Percentiles rank a stretch among this genome's conserved stretches.
phyloP scores from a whole-genome alignment of 371 early-diverging fungal species.

The Apophysomyces ossiformis region DNA sequence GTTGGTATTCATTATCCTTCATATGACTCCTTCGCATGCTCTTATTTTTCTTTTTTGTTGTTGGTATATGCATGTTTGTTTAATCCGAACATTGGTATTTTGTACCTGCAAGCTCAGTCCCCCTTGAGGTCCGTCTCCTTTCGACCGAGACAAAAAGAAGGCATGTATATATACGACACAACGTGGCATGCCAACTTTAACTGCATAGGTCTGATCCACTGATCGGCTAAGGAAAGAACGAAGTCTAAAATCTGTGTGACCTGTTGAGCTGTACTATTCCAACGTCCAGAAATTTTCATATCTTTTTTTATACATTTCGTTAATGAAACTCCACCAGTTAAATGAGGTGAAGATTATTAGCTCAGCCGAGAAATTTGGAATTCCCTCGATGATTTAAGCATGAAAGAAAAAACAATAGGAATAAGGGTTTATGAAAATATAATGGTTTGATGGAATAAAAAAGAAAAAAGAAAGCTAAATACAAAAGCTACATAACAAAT shows the following conservation, averaged over 20 bases:
- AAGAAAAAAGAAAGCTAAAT: not conserved
- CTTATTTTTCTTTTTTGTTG: not conserved
- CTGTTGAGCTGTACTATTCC: not conserved
- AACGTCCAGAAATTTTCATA: not conserved
- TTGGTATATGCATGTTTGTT: slow-evolving; percentile 4
- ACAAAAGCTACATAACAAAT: slow-evolving; percentile 9
- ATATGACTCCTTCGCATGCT: not conserved
- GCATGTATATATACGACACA: not conserved
- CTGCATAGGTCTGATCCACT: not conserved
- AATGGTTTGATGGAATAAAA: not conserved
- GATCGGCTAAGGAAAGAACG: not conserved
- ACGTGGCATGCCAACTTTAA: not conserved
- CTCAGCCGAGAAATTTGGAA: not conserved
- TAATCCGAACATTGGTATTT: not conserved
- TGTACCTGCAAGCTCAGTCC: not conserved
- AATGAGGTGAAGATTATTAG: not conserved
- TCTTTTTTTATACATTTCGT: not conserved
- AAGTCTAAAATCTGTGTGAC: slow-evolving; percentile 10
- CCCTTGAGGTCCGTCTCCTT: not conserved
- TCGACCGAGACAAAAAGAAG: not conserved
- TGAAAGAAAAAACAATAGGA: slow-evolving; percentile 2
- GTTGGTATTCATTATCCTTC: not conserved
- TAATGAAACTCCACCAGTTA: slow-evolving; percentile 5
- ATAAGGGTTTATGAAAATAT: slow-evolving; percentile 9
- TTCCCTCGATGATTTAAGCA: not conserved